Conservation (phyloP, 306 rosid genomes). For the Cucurbita maxima region DNA sequence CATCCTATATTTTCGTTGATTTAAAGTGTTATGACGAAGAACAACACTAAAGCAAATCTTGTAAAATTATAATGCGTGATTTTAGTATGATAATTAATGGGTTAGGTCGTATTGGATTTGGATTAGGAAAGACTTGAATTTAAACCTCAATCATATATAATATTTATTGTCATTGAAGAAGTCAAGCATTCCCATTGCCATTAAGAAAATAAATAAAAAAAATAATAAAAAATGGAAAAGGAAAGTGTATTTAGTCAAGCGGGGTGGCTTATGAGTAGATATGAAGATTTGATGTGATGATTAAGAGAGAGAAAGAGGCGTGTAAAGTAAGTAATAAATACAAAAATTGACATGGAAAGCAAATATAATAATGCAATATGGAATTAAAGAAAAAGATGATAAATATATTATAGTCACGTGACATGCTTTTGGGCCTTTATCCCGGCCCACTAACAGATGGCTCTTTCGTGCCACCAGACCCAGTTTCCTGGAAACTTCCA, state of each 20-base stretch:
- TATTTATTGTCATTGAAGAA: background rate
- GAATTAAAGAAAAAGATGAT: background rate
- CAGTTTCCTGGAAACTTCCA: background rate
- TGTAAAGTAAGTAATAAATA: constrained; percentile 5
- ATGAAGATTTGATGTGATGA: background rate
- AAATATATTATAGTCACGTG: background rate
- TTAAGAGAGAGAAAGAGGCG: constrained; percentile 1
- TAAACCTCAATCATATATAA: background rate
- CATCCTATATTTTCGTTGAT: background rate
- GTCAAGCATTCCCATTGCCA: background rate
- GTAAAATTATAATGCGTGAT: no score
- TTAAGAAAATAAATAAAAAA: background rate
- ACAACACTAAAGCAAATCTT: background rate
- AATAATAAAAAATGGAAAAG: no score
- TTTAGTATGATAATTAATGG: background rate
- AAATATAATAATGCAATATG: background rate
- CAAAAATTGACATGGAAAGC: background rate
- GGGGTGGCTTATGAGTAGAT: background rate
- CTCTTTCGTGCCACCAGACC: background rate
- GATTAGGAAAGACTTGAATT: background rate
- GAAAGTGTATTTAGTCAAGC: background rate
- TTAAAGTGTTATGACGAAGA: background rate
- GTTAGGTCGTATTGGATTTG: background rate
- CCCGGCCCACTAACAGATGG: background rate
- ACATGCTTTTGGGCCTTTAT: background rate